These are phyloP conservation scores for Polytrichum commune DNA, from an alignment of 225 moss, liverwort and hornwort species.

Conservation along the genomic window DNA sequence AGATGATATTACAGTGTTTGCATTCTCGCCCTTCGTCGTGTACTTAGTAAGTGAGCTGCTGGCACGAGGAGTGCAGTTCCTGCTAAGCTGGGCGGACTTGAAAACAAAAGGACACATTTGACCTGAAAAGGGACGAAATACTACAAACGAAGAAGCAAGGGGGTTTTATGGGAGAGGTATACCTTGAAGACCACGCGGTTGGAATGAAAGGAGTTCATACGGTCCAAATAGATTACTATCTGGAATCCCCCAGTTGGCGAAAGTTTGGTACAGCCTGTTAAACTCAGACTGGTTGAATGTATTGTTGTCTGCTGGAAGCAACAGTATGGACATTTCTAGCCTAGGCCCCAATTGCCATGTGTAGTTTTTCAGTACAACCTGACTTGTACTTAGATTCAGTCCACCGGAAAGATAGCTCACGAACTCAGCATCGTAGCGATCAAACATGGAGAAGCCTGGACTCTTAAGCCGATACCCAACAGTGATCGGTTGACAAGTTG, in stretches of 20 bases:
- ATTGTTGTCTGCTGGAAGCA: slow-evolving; percentile 34
- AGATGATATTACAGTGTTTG: too few species aligned
- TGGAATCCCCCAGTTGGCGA: slow-evolving; percentile 44
- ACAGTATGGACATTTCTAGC: slow-evolving; percentile 38
- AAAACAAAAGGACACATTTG: too few species aligned
- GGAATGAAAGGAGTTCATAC: slow-evolving; percentile 60
- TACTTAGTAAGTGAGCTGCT: too few species aligned
- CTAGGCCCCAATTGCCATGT: slow-evolving; percentile 58
- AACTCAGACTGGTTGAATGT: slow-evolving; percentile 51
- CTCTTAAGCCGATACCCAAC: slow-evolving; percentile 70
- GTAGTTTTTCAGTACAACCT: slow-evolving; percentile 51
- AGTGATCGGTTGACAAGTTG: slow-evolving; percentile 21
- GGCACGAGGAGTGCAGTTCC: too few species aligned
- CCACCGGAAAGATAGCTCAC: slow-evolving; percentile 42
- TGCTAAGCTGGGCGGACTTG: too few species aligned
- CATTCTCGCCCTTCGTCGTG: too few species aligned
- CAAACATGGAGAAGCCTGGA: slow-evolving; percentile 62
- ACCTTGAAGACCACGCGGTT: slow-evolving; percentile 19
- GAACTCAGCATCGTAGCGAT: slow-evolving; percentile 27
- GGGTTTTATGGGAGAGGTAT: neutral
- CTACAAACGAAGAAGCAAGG: too few species aligned
- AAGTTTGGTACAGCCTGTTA: slow-evolving; percentile 31
- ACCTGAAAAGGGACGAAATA: too few species aligned
- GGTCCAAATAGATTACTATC: slow-evolving; percentile 59
- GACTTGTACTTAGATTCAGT: slow-evolving; percentile 24